Percentiles rank a stretch among this genome's conserved stretches.
phyloP scores from a whole-genome alignment of 2,329 filamentous ascomycete species.

The Penicillium sp. region DNA sequence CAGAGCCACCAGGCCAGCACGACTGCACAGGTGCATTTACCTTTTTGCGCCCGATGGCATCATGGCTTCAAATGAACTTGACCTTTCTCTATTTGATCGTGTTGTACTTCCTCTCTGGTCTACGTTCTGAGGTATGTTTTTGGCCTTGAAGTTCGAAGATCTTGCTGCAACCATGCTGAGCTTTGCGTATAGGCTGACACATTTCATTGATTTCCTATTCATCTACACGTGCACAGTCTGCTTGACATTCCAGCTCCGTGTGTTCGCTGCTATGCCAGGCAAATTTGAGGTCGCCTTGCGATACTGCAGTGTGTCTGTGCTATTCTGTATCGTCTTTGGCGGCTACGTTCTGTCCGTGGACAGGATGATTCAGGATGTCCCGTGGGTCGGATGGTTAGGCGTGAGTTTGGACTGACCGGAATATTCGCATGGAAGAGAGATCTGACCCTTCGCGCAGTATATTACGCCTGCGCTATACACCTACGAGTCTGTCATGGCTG shows the following conservation, averaged over 20 bases:
- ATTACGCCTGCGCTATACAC: slow-evolving; percentile 55
- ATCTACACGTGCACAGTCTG: slow-evolving; percentile 60
- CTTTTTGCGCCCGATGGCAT: background rate
- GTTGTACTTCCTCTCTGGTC: slow-evolving; percentile 61
- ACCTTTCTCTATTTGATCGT: slow-evolving; percentile 59
- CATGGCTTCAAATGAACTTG: slow-evolving; percentile 25
- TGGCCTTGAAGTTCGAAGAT: background rate
- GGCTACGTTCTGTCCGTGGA: slow-evolving; percentile 65
- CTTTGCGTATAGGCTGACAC: slow-evolving; percentile 49
- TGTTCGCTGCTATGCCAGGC: slow-evolving; percentile 60
- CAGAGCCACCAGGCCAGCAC: background rate
- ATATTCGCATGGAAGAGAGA: background rate
- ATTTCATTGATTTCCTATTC: slow-evolving; percentile 64
- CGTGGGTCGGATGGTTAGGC: slow-evolving; percentile 63
- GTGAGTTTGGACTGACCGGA: slow-evolving; percentile 17
- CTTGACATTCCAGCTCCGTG: slow-evolving; percentile 62
- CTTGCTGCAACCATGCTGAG: background rate
- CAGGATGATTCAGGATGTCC: slow-evolving; percentile 56
- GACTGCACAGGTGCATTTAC: background rate
- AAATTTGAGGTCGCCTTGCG: slow-evolving; percentile 65
- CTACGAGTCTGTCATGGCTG: slow-evolving; percentile 65
- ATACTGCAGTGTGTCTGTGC: slow-evolving; percentile 60
- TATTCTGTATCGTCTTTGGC: slow-evolving; percentile 61
- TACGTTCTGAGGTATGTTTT: slow-evolving; percentile 28
- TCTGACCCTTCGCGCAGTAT: slow-evolving; percentile 37